These are phyloP conservation scores for Macrophomina pseudophaseolina DNA, from an alignment of 2,329 filamentous ascomycete genomes.

Conservation along the genomic window DNA sequence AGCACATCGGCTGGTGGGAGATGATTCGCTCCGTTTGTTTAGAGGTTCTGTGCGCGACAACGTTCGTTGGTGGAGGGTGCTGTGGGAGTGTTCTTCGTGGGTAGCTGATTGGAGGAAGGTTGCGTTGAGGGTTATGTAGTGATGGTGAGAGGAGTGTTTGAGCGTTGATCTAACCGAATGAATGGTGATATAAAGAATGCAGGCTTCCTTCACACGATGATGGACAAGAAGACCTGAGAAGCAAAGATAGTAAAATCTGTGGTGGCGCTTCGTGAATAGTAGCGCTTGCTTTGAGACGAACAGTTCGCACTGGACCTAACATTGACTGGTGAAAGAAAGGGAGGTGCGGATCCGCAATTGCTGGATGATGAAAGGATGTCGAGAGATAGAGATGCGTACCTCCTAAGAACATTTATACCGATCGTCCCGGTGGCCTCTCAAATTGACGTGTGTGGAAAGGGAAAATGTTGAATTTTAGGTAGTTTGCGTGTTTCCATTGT, in stretches of 20 bases:
- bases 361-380: background rate
- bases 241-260: too few species aligned
- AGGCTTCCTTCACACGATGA: too few species aligned
- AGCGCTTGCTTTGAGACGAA: background rate
- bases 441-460: background rate
- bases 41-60: background rate
- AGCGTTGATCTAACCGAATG: background rate
- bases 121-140: too few species aligned
- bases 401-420: background rate
- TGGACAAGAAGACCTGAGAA: too few species aligned
- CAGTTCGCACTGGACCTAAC: too few species aligned
- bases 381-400: background rate
- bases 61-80: too few species aligned
- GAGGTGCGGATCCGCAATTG: background rate
- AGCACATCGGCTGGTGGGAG: conserved; percentile 9
- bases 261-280: background rate
- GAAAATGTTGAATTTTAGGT: background rate
- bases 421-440: background rate
- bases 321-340: background rate
- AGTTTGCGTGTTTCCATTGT: conserved; percentile 14
- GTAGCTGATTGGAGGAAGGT: too few species aligned
- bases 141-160: too few species aligned
- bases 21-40: background rate
- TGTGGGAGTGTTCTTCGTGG: too few species aligned
- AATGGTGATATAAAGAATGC: too few species aligned